These are phyloP conservation scores for Cynanchum wilfordii DNA, from an alignment of 257 asterid species.

Conservation along the genomic window DNA sequence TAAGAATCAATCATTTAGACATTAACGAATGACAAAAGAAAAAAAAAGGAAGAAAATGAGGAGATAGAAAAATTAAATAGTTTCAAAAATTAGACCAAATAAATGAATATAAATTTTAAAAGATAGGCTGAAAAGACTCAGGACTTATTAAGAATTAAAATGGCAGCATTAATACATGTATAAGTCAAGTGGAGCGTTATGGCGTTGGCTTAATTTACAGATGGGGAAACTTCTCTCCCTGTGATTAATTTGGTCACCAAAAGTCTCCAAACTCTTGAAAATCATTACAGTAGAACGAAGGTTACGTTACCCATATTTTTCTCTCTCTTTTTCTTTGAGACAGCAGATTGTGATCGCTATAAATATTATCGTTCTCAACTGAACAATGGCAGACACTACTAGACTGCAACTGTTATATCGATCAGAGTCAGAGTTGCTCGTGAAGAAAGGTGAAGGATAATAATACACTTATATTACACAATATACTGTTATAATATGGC, in stretches of 20 bases:
- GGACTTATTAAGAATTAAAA: no score
- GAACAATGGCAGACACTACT: neutral
- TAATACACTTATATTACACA: neutral
- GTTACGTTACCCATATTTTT: neutral
- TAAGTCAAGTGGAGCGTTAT: constrained; percentile 12
- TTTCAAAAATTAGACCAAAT: no score
- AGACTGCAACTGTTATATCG: neutral
- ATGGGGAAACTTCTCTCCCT: neutral
- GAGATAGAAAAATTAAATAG: no score
- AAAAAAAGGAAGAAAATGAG: no score
- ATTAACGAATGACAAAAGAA: no score
- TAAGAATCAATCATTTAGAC: no score
- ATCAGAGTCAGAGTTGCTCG: neutral
- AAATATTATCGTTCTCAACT: neutral
- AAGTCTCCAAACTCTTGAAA: constrained; percentile 1
- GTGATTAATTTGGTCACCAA: constrained; percentile 18
- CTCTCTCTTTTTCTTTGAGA: neutral
- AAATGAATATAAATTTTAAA: no score
- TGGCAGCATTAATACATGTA: neutral
- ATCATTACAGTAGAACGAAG: neutral
- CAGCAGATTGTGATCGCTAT: neutral
- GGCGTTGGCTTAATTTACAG: neutral
- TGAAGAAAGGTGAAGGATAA: neutral
- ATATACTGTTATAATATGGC: neutral
- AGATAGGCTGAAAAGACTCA: no score